A percentile compares a stretch with the other conserved stretches of the same genome.
These are phyloP conservation scores for Didymella lethalis DNA, from an alignment of 2,329 filamentous ascomycete species.

Conservation along the genomic window DNA sequence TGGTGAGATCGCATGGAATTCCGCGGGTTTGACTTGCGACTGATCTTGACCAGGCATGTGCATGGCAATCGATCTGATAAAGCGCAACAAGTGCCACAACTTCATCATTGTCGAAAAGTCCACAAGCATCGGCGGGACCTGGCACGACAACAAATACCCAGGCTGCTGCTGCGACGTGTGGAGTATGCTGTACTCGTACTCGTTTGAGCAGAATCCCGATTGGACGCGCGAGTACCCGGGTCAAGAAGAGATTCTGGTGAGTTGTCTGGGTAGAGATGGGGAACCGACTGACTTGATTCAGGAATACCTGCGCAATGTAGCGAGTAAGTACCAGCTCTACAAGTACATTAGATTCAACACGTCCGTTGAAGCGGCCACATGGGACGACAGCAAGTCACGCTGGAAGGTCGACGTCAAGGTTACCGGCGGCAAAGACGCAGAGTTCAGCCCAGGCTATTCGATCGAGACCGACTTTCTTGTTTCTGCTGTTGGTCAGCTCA, in stretches of 20 bases:
- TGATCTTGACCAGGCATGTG: constrained; percentile 56
- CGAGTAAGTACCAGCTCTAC: constrained; percentile 63
- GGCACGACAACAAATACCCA: constrained; percentile 65
- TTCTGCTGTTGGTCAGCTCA: constrained; percentile 67
- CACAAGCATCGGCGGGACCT: constrained; percentile 62
- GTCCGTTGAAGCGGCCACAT: constrained; percentile 60
- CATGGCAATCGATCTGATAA: constrained; percentile 65
- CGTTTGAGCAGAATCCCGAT: constrained; percentile 66
- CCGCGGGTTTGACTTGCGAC: neutral
- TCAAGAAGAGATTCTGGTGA: constrained; percentile 66
- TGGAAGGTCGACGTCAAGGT: constrained; percentile 62
- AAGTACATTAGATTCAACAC: constrained; percentile 67
- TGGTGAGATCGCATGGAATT: constrained; percentile 39
- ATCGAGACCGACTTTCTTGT: constrained; percentile 65
- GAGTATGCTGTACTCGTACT: constrained; percentile 66
- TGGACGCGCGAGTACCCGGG: constrained; percentile 67
- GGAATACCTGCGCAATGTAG: constrained; percentile 62
- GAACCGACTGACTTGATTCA: constrained; percentile 24
- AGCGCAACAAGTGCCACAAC: constrained; percentile 60
- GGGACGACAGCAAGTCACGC: constrained; percentile 61
- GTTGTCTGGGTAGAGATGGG: neutral
- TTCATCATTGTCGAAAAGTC: constrained; percentile 67
- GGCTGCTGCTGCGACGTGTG: constrained; percentile 65
- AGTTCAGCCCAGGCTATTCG: constrained; percentile 61
- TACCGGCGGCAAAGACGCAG: constrained; percentile 62